Evolutionary conservation across 106 monocot species (phyloP).

Genomic region (Cymbidium sinense): DNA sequence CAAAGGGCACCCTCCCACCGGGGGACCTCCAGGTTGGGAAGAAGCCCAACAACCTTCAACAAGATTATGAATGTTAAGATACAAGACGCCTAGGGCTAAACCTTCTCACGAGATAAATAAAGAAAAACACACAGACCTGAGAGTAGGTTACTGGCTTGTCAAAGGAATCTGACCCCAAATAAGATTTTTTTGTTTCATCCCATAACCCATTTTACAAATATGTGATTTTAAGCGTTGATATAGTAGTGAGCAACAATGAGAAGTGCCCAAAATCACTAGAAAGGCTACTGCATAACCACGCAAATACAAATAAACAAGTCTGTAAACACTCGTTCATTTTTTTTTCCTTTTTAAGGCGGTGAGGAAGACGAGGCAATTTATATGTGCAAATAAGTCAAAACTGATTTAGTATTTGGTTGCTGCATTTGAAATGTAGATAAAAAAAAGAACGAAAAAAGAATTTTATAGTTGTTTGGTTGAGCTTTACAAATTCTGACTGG

Average conservation of each 20-base stretch:
- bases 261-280: not conserved
- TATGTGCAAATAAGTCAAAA: not conserved
- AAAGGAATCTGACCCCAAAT: not conserved
- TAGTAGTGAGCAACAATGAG: not conserved
- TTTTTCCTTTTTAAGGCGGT: not conserved
- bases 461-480: too few relatives aligned
- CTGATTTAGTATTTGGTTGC: too few relatives aligned
- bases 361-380: not conserved
- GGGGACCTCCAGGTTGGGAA: constrained; percentile 82
- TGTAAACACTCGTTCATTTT: not conserved
- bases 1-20: constrained; percentile 93
- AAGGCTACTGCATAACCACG: not conserved
- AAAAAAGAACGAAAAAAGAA: too few relatives aligned
- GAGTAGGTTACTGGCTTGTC: constrained; percentile 4
- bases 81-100: constrained; percentile 41
- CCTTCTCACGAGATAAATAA: constrained; percentile 32
- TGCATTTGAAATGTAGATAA: too few relatives aligned
- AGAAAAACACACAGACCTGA: constrained; percentile 5
- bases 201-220: not conserved
- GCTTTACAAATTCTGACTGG: too few relatives aligned
- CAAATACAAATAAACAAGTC: not conserved
- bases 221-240: not conserved
- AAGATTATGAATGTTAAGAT: constrained; percentile 91
- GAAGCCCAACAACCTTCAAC: constrained; percentile 97
- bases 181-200: not conserved